Base-by-base conservation (phyloP, 768 basidiomycete genomes). In the Tulasnella sp. region DNA sequence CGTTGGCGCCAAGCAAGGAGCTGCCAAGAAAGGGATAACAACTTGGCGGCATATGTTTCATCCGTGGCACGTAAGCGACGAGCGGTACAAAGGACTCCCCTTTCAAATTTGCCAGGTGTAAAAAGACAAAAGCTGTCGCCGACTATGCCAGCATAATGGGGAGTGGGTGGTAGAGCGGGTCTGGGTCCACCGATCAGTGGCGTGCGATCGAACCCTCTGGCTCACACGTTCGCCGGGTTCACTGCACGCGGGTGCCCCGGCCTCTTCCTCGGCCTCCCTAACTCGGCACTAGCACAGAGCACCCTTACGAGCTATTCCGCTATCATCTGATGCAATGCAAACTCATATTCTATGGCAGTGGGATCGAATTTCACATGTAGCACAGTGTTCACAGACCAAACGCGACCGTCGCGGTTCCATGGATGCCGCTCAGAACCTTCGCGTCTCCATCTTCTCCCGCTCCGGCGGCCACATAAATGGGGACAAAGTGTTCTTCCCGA, bases 401-500 rank as follows among this genome's bases (percentile, higher is more conserved):
- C 58, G 90, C 91, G 81, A 92, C 86, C 21, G 92, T 91, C n/a
- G 89, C 88, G 24, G 88, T 86, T 5, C 91, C 92, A 82, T 91
- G 91, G 75, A 89, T 82, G 42, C 88, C 89, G 46, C 86, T 85
- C 38, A 93, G 78, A 14, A 91, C 86, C 82, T 84, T 86, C 10
- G 87, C 87, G 44, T 86, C 85, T 1, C 89, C 90, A 8, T 86
- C 87, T 62, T 90, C 91, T 12, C 91, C 91, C 10, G 92, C 94
- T 3, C 92, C 94, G 3, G 90, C 92, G 4, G 92, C 93, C 58
- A 94, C 87, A 83, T 94, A 93, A 21, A 95, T 81, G 14, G 94
- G 94, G 21, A 95, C 87, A 82, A 95, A 93, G 83, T 95, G 94
- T 39, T 96, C 94, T 81, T 91, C 91, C 3, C 92, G 88, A 1